phyloP scores from a whole-genome alignment of 306 rosid genomes.

The Dryas drummondii region DNA sequence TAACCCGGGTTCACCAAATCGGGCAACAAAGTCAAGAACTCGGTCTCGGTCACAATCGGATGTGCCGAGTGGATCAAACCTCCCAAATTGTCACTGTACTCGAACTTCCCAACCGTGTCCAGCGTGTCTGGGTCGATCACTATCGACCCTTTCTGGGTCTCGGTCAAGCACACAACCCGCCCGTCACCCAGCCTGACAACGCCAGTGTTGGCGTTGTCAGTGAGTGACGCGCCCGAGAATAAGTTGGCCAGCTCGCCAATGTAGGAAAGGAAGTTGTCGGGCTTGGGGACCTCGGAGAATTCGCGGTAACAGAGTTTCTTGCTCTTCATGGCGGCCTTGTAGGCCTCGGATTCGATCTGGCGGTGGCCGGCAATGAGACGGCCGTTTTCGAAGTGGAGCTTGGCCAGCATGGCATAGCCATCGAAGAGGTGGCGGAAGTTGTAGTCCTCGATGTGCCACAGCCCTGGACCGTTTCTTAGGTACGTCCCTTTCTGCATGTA shows the following conservation, averaged over 20 bases:
- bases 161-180: conserved; percentile 85
- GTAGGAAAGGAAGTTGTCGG: conserved; percentile 57
- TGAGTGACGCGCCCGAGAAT: conserved; percentile 80
- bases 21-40: conserved; percentile 74
- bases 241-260: conserved; percentile 69
- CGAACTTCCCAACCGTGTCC: conserved; percentile 68
- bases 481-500: conserved; percentile 92
- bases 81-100: conserved; percentile 75
- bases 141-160: conserved; percentile 89
- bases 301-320: conserved; percentile 79
- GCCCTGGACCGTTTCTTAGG: conserved; percentile 89
- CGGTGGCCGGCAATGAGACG: conserved; percentile 68
- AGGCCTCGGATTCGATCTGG: conserved; percentile 76
- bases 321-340: conserved; percentile 69
- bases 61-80: conserved; percentile 92
- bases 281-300: conserved; percentile 83
- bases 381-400: conserved; percentile 58
- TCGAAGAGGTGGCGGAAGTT: conserved; percentile 91
- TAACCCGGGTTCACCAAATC: conserved; percentile 79
- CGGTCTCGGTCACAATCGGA: conserved; percentile 75
- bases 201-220: conserved; percentile 91
- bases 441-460: conserved; percentile 84
- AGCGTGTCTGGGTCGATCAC: conserved; percentile 66
- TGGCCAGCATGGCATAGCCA: conserved; percentile 82
- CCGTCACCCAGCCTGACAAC: conserved; percentile 79